Evolutionary conservation across 2,329 filamentous ascomycete genomes (phyloP).

Genomic region (Sordariomycetes sp.): DNA sequence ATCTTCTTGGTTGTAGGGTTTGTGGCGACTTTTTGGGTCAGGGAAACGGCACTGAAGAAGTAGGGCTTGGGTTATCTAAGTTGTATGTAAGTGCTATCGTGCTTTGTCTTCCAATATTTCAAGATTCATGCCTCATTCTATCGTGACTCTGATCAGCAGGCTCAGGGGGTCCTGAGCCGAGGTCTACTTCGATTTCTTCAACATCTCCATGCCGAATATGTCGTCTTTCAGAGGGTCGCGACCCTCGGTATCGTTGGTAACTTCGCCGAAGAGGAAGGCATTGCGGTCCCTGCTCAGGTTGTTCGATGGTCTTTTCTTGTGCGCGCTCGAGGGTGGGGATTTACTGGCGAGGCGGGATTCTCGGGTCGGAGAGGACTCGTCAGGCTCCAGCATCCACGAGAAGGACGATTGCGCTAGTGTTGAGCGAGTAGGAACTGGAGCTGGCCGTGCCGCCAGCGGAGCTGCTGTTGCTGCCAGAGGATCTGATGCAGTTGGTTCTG

Average conservation of each 20-base stretch:
- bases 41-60: conserved; percentile 43
- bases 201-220: conserved; percentile 46
- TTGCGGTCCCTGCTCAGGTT: conserved; percentile 44
- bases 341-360: conserved; percentile 14
- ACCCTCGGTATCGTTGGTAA: conserved; percentile 24
- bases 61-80: conserved; percentile 5
- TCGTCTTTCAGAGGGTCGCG: conserved; percentile 32
- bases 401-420: conserved; percentile 66
- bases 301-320: conserved; percentile 31
- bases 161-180: too few species aligned
- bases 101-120: too few species aligned
- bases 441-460: conserved; percentile 13
- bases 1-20: conserved; percentile 27
- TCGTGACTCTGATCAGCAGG: too few species aligned
- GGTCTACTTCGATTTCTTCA: conserved; percentile 21
- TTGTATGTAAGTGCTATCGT: neutral
- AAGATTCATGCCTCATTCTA: too few species aligned
- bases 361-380: conserved; percentile 17
- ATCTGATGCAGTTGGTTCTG: too few species aligned
- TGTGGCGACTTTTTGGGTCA: conserved; percentile 38
- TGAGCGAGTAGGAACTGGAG: conserved; percentile 50
- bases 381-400: conserved; percentile 67
- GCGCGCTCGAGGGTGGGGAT: conserved; percentile 17
- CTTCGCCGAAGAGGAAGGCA: conserved; percentile 52
- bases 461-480: neutral